These are phyloP conservation scores for Phaeodactylum tricornutum DNA, from an alignment of 108 stramenopile species.

Conservation along the genomic window DNA sequence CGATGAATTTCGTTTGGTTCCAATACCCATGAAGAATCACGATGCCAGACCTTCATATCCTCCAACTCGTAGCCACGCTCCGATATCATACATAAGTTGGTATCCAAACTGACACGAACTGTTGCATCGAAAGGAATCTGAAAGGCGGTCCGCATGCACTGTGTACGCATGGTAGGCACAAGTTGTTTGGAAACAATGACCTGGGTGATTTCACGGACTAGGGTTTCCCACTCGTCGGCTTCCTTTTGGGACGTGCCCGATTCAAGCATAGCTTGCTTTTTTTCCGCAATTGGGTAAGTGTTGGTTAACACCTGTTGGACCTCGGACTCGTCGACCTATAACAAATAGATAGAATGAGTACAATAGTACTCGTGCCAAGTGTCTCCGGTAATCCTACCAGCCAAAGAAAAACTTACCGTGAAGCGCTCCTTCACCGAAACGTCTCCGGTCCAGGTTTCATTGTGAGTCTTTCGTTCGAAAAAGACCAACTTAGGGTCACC, in stretches of 20 bases:
- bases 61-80: conserved; percentile 88
- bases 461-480: conserved; percentile 97
- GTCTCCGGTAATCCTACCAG: not conserved
- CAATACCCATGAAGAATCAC: conserved; percentile 72
- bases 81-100: conserved; percentile 94
- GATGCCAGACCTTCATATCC: conserved; percentile 86
- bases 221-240: conserved; percentile 77
- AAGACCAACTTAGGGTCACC: conserved; percentile 83
- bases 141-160: conserved; percentile 96
- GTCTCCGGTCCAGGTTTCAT: conserved; percentile 97
- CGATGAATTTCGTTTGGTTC: conserved; percentile 82
- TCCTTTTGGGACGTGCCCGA: conserved; percentile 83
- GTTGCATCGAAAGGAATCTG: conserved; percentile 96
- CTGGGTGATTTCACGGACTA: conserved; percentile 84
- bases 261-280: conserved; percentile 63
- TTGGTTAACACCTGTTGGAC: conserved; percentile 74
- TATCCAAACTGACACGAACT: conserved; percentile 92
- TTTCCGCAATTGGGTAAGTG: conserved; percentile 75
- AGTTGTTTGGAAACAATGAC: conserved; percentile 87
- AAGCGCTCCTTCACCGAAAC: conserved; percentile 96
- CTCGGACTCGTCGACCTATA: conserved; percentile 65
- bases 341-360: not conserved
- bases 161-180: conserved; percentile 91
- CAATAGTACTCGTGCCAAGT: not conserved
- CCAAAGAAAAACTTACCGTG: conserved; percentile 46